Base-by-base conservation (phyloP, 2,329 filamentous ascomycete species). In the Helotiales sp. region DNA sequence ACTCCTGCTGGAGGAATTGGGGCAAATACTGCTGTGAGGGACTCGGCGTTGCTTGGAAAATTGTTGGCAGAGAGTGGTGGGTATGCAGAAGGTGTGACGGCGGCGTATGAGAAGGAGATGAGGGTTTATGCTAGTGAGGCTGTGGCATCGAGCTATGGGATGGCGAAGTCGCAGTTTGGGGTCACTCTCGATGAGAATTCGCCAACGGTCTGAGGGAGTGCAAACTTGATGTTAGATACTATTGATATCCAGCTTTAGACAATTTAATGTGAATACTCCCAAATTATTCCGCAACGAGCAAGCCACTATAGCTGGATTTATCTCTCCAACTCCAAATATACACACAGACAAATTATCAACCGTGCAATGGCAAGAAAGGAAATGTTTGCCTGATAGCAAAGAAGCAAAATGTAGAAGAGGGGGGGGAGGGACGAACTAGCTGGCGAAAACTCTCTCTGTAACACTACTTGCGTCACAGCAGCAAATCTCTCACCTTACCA, bases 51-150 rank as follows among this genome's bases (percentile, higher is more conserved):
- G 56, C 73, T 85, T 2, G 82, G 81, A 0, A 73, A 73, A 60
- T 60, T 86, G 56, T 47, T 86, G 30, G 64, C 67, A 1, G 80
- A 85, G 63, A 77, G 79, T 2, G 80, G 80, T 1, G 83, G 83
- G 0, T 81, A 79, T 47, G 75, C 75, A 53, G 76, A 80, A n/a
- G 76, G 82, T 3, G 73, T 82, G 3, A 79, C 75, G 7, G 82
- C 80, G 56, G 78, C 75, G 10, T 88, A 86, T 67, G 84, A 88
- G 64, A 79, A 76, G 69, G 78, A 81, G 65, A 88, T 88, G 84
- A 80, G 80, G 61, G 76, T 82, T 0, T 86, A 85, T 69, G 83
- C 66, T 0, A 82, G 80, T 63, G 77, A 79, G 65, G 81, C 82
- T 2, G 85, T 88, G 10, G 67, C 70, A 27, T 62, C 70, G 44